Evolutionary conservation across 495 filamentous ascomycete genomes (phyloP), one percentile per base, ranked within the genome.

Genomic region (Penicillium diatomitis): DNA sequence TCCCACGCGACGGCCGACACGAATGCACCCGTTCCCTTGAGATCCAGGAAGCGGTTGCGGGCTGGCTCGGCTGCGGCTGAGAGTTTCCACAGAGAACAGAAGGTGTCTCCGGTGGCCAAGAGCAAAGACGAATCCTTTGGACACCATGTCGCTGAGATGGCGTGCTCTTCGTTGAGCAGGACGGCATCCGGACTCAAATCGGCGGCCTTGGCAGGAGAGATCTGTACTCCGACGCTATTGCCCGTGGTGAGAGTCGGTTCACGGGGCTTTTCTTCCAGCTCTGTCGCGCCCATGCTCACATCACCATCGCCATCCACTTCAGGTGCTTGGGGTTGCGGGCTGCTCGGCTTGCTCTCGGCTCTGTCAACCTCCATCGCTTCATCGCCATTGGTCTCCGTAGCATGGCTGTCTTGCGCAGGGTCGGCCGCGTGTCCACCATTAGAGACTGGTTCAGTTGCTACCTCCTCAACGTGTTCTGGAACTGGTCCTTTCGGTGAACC

Each of bases 41-140:
- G 58, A 32, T 72, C 63, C 11, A 65, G 48, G 11, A 70, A 56
- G 3, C 63, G 71, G 49, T 75, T 72, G 31, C 65, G 59, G 31
- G 63, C 58, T 3, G 71, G 66, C 8, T 58, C 44, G 10, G 66
- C 60, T 5, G 64, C 60, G 8, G 57, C 53, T 2, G 80, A 76
- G 43, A 90, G 61, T 55, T 79, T 86, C 85, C 85, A 91, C 65
- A 92, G 70, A 52, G 81, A 83, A 70, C 85, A 87, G 76, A 87
- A 83, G 64, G 82, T 79, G 64, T 88, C 83, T 59, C 87, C 86
- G 63, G 81, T 82, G 53, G 82, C 81, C 56, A 83, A 84, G 64
- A 94, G 75, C 62, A 87, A 69, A 34, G 78, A 82, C 51, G 87
- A 77, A 73, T 90, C 82, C 50, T 66, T 68, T 44, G 88, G 88